phyloP scores from a whole-genome alignment of 331 rosid species.

The Quercus tomentella region DNA sequence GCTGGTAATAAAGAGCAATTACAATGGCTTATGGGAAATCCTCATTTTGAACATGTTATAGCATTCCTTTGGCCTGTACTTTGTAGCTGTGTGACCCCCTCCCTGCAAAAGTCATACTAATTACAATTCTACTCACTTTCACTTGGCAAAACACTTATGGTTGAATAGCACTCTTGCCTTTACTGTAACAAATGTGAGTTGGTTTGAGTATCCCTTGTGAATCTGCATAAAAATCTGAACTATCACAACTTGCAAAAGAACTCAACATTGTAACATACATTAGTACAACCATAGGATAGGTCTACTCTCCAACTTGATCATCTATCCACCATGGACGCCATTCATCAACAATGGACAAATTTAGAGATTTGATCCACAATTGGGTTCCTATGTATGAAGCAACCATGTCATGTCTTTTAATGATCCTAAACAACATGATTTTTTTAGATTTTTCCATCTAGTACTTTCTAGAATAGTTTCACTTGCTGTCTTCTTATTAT shows the following conservation, averaged over 20 bases:
- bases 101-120: constrained; percentile 1
- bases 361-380: constrained; percentile 26
- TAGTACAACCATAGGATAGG: background rate
- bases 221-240: background rate
- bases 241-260: background rate
- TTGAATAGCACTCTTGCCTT: constrained; percentile 4
- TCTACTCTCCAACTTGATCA: constrained; percentile 19
- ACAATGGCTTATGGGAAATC: constrained; percentile 7
- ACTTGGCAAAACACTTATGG: background rate
- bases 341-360: background rate
- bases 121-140: background rate
- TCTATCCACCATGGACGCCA: constrained; percentile 26
- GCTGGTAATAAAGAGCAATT: background rate
- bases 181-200: constrained; percentile 17
- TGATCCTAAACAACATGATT: too few species aligned
- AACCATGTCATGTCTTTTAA: too few species aligned
- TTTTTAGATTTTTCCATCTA: too few species aligned
- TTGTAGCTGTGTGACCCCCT: constrained; percentile 22
- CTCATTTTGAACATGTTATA: constrained; percentile 23
- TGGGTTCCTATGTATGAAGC: constrained; percentile 22
- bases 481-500: too few species aligned
- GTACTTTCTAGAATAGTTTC: too few species aligned
- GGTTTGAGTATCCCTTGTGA: constrained; percentile 8
- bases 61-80: constrained; percentile 19
- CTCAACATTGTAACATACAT: background rate